Conservation (phyloP, 176 grass and related monocot species). For the Triticum turgidum region DNA sequence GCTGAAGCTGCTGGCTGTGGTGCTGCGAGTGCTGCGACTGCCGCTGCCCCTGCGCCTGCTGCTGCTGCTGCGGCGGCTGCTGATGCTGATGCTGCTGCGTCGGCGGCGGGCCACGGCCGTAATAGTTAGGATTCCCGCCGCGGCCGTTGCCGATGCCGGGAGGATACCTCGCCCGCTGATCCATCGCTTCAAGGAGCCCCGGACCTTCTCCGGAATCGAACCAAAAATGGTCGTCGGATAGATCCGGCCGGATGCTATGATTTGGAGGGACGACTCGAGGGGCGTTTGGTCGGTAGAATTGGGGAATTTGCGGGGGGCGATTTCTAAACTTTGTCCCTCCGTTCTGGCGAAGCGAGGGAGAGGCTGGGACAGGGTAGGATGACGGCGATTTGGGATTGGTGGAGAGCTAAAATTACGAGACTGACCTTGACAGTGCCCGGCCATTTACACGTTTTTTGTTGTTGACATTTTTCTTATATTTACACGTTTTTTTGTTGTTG, state of each 20-base stretch:
- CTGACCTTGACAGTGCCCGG: too few species aligned
- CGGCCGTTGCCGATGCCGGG: conserved; percentile 66
- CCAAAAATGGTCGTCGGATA: neutral
- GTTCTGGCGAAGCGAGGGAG: neutral
- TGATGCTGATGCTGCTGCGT: conserved; percentile 33
- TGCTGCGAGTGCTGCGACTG: conserved; percentile 28
- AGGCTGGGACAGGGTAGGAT: neutral
- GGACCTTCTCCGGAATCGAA: neutral
- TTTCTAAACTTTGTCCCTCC: conserved; percentile 7
- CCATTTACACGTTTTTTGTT: too few species aligned
- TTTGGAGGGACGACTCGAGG: conserved; percentile 4
- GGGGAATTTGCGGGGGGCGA: neutral
- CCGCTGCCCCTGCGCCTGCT: conserved; percentile 41
- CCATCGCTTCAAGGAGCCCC: conserved; percentile 41
- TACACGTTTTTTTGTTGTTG: too few species aligned
- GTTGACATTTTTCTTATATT: too few species aligned
- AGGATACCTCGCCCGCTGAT: conserved; percentile 61
- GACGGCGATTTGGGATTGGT: neutral
- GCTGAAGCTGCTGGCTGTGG: conserved; percentile 49
- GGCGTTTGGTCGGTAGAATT: neutral
- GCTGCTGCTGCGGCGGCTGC: conserved; percentile 35
- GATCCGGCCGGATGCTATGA: conserved; percentile 10
- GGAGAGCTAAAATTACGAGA: too few species aligned
- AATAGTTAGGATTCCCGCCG: conserved; percentile 61
- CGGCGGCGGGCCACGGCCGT: conserved; percentile 56